A percentile compares a stretch with the other conserved stretches of the same genome.
Conservation (phyloP, 2,329 filamentous ascomycete species). For the Exutisphaerella laricina region DNA sequence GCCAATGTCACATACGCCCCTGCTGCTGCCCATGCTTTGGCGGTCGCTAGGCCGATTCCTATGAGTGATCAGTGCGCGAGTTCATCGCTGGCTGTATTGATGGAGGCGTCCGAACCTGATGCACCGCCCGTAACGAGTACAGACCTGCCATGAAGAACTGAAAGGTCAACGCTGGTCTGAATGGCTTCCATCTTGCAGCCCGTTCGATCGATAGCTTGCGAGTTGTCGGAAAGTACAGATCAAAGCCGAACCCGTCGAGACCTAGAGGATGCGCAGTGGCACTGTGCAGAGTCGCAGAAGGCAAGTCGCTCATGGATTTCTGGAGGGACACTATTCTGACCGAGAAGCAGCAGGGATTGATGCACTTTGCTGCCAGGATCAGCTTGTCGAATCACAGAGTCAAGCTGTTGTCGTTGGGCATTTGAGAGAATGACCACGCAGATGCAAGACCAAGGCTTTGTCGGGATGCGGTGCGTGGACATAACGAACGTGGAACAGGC, state of each 20-base stretch:
- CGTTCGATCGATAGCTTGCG: not conserved
- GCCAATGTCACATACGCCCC: conserved; percentile 14
- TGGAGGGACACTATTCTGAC: too few species aligned
- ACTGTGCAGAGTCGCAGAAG: not conserved
- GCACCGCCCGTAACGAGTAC: conserved; percentile 15
- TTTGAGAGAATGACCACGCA: too few species aligned
- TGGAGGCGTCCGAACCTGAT: conserved; percentile 6
- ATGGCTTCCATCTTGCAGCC: not conserved
- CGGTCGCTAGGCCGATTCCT: conserved; percentile 8
- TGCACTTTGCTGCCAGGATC: too few species aligned
- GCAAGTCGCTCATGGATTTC: not conserved
- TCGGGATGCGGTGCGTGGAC: too few species aligned
- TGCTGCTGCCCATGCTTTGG: conserved; percentile 6
- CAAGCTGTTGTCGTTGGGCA: too few species aligned
- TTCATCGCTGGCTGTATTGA: too few species aligned
- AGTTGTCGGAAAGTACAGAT: not conserved
- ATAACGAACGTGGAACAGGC: too few species aligned
- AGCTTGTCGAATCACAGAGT: too few species aligned
- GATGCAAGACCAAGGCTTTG: too few species aligned
- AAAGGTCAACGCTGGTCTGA: conserved; percentile 6
- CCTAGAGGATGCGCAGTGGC: not conserved
- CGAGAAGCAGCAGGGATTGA: too few species aligned
- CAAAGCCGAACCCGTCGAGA: not conserved
- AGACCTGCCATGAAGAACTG: conserved; percentile 8
- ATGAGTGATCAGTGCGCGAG: not conserved